Percentiles rank a stretch among this genome's conserved stretches.
These are phyloP conservation scores for Phaffia australis DNA, from an alignment of 768 basidiomycete species.

Conservation along the genomic window DNA sequence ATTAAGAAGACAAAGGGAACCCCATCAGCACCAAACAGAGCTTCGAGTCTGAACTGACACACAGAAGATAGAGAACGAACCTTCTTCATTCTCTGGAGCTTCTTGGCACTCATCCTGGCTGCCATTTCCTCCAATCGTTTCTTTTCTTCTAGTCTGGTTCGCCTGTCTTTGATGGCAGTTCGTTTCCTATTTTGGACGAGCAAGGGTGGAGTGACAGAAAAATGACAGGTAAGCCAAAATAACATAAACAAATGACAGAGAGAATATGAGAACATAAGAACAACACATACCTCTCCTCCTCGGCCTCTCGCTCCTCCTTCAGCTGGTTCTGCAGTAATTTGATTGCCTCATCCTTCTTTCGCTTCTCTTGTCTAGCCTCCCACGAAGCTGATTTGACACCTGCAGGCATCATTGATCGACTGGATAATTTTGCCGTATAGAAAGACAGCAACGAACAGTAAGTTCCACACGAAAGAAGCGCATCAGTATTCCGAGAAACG, in stretches of 20 bases:
- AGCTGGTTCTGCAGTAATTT: constrained; percentile 23
- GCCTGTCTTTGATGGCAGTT: constrained; percentile 23
- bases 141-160: constrained; percentile 24
- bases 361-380: constrained; percentile 15
- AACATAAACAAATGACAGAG: background rate
- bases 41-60: background rate
- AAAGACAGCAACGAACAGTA: too few species aligned
- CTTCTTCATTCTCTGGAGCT: constrained; percentile 27
- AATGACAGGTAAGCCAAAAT: too few species aligned
- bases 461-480: too few species aligned
- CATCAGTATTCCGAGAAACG: background rate
- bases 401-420: constrained; percentile 18
- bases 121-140: constrained; percentile 25
- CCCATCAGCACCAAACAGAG: background rate
- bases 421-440: background rate
- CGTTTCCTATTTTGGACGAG: constrained; percentile 9
- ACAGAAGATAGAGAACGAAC: background rate
- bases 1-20: background rate
- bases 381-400: constrained; percentile 25
- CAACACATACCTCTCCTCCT: constrained; percentile 23
- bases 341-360: constrained; percentile 23
- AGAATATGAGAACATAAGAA: background rate
- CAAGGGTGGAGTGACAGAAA: too few species aligned
- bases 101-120: constrained; percentile 24
- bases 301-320: constrained; percentile 17